phyloP scores from a whole-genome alignment of 2,329 filamentous ascomycete genomes.

The Alternaria consortialis region DNA sequence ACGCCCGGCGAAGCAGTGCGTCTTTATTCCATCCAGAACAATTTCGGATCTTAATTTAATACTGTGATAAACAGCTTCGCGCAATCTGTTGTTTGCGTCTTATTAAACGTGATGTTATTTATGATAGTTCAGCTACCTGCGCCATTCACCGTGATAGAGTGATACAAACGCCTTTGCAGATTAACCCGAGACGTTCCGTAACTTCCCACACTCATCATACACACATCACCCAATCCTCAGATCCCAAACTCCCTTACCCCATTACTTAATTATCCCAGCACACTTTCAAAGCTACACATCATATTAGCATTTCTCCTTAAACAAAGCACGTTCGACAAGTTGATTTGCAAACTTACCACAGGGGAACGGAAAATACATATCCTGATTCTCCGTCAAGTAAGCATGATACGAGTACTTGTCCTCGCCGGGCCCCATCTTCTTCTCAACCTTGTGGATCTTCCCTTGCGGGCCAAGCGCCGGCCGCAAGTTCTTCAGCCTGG shows the following conservation, averaged over 20 bases:
- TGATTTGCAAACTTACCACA: constrained; percentile 49
- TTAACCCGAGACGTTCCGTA: too few relatives aligned
- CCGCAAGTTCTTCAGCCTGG: constrained; percentile 50
- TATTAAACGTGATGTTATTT: too few relatives aligned
- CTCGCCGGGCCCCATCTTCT: constrained; percentile 34
- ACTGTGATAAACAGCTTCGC: too few relatives aligned
- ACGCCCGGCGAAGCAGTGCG: too few relatives aligned
- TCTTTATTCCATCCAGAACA: too few relatives aligned
- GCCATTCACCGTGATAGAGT: too few relatives aligned
- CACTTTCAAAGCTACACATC: constrained; percentile 36
- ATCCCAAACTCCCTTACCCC: too few relatives aligned
- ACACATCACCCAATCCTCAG: not conserved
- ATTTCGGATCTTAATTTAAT: too few relatives aligned
- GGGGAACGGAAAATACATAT: constrained; percentile 58
- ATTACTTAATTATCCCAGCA: constrained; percentile 35
- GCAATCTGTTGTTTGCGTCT: too few relatives aligned
- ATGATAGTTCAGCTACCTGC: too few relatives aligned
- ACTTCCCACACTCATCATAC: not conserved
- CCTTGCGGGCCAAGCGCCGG: constrained; percentile 53
- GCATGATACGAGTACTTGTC: constrained; percentile 52
- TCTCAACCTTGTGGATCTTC: constrained; percentile 55
- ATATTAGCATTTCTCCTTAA: constrained; percentile 13
- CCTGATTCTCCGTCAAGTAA: constrained; percentile 60
- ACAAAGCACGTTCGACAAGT: too few relatives aligned
- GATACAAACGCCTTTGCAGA: too few relatives aligned